Evolutionary conservation across 768 basidiomycete species (phyloP), one percentile per base, ranked within the genome.

Genomic region (Kwoniella heveanensis): DNA sequence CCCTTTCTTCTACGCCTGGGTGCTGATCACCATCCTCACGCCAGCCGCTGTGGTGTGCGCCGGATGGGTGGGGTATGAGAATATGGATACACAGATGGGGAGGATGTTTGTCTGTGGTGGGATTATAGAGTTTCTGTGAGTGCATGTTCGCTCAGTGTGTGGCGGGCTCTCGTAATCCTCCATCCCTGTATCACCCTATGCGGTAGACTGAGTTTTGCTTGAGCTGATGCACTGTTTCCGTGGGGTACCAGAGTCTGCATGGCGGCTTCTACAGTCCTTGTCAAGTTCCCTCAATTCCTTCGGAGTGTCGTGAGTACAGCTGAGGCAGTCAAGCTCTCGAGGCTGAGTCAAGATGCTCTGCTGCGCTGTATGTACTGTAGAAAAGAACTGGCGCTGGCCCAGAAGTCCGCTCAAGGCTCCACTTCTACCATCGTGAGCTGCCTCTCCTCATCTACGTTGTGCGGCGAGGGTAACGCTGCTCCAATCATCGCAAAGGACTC

Each of bases 371-470:
- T n/a, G n/a, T n/a, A n/a, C n/a, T n/a, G n/a, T n/a, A 72, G 71
- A 64, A 66, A 66, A 30, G 32, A 13, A 70, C 73, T 9, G 73
- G 73, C 9, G 73, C 73, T 5, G 68, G 68, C 26, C 70, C 70
- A 13, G 73, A 70, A 26, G 73, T 75, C 19, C 61, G 68, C 57
- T 51, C 66, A n/a, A 60, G 73, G 21, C 65, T 75, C 1, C 66
- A 72, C 46, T 70, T 68, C 51, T 75, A 70, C 57, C 73, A 75
- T 55, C 68, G 70, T 66, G 27, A 51, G 68, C n/a, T n/a, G n/a
- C n/a, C n/a, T n/a, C n/a, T n/a, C n/a, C n/a, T n/a, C n/a, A n/a
- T n/a, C n/a, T n/a, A n/a, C n/a, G n/a, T n/a, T n/a, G n/a, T n/a
- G n/a, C n/a, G n/a, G n/a, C n/a, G n/a, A n/a, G n/a, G n/a, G n/a